These are phyloP conservation scores for Silene vulgaris DNA, from an alignment of 179 eudicot species.

Conservation along the genomic window DNA sequence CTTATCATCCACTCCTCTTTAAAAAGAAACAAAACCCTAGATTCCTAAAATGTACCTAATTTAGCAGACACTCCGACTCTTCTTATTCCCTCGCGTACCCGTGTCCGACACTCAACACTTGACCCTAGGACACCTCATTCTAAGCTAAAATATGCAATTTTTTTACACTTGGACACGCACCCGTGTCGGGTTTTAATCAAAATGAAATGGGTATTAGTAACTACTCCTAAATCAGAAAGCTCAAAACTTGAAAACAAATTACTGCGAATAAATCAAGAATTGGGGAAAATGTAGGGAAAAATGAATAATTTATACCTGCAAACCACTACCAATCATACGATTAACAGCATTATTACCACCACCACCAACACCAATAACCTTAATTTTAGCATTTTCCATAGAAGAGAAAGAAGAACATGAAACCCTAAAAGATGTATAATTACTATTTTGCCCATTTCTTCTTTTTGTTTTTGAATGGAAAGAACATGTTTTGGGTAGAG, in stretches of 20 bases:
- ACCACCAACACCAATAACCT: conserved; percentile 96
- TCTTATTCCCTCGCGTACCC: too few relatives aligned
- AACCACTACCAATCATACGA: conserved; percentile 94
- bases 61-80: neutral
- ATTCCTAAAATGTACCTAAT: neutral
- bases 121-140: too few relatives aligned
- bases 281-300: conserved; percentile 10
- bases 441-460: conserved; percentile 23
- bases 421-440: conserved; percentile 14
- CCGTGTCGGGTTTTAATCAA: neutral
- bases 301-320: conserved; percentile 47
- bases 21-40: neutral
- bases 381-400: conserved; percentile 75
- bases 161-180: too few relatives aligned
- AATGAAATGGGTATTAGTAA: neutral
- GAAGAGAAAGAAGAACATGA: conserved; percentile 48
- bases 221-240: neutral
- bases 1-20: neutral
- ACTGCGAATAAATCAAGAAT: neutral
- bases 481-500: conserved; percentile 15
- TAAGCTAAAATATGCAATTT: too few relatives aligned
- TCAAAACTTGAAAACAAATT: conserved; percentile 4
- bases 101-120: too few relatives aligned
- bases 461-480: conserved; percentile 16
- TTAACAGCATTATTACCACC: conserved; percentile 99